These are phyloP conservation scores for Acmispon strigosus DNA, from an alignment of 306 rosid species.

Conservation along the genomic window DNA sequence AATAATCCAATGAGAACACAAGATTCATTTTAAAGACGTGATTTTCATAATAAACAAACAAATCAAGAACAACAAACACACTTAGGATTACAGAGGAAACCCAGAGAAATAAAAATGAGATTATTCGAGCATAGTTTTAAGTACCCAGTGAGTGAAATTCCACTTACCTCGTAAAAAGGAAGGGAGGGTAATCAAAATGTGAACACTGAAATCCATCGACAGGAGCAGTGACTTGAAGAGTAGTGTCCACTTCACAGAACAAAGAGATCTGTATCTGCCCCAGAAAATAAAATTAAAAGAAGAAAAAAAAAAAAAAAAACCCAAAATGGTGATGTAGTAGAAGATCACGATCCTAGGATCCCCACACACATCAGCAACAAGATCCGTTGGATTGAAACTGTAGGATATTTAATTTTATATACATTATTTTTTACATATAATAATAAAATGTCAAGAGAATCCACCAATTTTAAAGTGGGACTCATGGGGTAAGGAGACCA, in stretches of 20 bases:
- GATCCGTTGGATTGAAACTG: too few relatives aligned
- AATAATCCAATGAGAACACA: constrained; percentile 12
- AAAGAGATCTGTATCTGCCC: constrained; percentile 23
- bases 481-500: too few relatives aligned
- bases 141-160: constrained; percentile 20
- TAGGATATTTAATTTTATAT: too few relatives aligned
- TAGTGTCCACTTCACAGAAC: neutral
- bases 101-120: constrained; percentile 14
- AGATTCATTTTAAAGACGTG: too few relatives aligned
- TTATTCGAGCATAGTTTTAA: neutral
- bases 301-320: too few relatives aligned
- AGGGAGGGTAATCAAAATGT: constrained; percentile 20
- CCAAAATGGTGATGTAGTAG: too few relatives aligned
- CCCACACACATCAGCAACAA: too few relatives aligned
- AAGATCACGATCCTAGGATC: too few relatives aligned
- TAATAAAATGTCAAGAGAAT: too few relatives aligned
- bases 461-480: too few relatives aligned
- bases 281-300: too few relatives aligned
- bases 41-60: neutral
- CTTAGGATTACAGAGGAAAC: neutral
- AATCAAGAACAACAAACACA: neutral
- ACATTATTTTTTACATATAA: too few relatives aligned
- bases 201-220: constrained; percentile 16
- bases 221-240: neutral
- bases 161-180: constrained; percentile 37